Evolutionary conservation across 2,329 filamentous ascomycete species (phyloP).

Genomic region (Ceratocystis alfenasii): DNA sequence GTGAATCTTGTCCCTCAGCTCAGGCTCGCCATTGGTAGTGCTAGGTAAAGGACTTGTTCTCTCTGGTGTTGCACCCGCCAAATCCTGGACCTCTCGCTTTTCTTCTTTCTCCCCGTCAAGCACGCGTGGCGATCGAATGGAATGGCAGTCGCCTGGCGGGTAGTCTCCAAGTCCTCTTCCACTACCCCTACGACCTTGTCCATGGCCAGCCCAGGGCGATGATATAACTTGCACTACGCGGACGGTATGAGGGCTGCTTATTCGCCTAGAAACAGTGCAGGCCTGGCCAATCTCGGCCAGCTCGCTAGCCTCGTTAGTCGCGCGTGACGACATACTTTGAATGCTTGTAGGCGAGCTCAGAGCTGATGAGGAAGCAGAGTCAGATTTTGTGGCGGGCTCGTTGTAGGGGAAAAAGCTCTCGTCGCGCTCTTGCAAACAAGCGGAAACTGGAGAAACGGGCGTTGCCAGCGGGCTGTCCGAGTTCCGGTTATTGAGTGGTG

Average conservation of each 20-base stretch:
- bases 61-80: too few species aligned
- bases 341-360: constrained; percentile 9
- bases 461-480: not conserved
- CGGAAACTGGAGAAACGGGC: not conserved
- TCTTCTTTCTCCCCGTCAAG: too few species aligned
- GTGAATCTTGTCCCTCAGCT: not conserved
- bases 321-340: constrained; percentile 5
- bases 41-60: too few species aligned
- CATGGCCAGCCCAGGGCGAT: not conserved
- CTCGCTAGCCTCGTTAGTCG: not conserved
- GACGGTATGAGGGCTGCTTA: constrained; percentile 15
- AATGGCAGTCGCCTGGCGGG: not conserved
- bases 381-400: not conserved
- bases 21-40: not conserved
- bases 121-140: not conserved
- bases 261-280: constrained; percentile 14
- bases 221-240: constrained; percentile 1
- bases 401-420: not conserved
- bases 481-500: not conserved
- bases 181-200: not conserved
- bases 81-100: too few species aligned
- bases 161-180: not conserved
- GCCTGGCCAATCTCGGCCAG: constrained; percentile 8
- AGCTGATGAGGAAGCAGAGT: not conserved
- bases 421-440: not conserved